Base-by-base conservation (phyloP, 192 early-diverging fungal species). In the Ambispora gerdemannii region DNA sequence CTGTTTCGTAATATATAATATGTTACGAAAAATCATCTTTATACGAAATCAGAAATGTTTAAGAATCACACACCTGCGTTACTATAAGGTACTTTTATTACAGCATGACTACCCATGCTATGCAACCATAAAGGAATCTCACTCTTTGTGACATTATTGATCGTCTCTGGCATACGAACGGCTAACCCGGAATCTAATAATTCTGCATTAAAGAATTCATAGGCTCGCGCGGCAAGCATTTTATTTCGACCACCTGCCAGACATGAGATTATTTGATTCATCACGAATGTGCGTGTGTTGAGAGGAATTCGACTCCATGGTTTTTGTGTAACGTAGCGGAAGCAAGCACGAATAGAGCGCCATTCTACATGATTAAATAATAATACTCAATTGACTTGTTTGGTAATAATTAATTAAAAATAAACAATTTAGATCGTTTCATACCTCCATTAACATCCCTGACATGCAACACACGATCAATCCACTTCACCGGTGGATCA, bases 211-310 rank as follows among this genome's bases (percentile, higher is more conserved):
- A 88, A 84, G 58, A 94, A 87, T 70, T 93, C 92, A 75, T 94
- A 94, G 3, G 92, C 92, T 56, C 89, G 81, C 3, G 88, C 88
- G 7, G 92, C 92, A 89, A 94, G 91, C 86, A 91, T 91, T 78
- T 94, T 94, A 81, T 94, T 94, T 35, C 92, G 86, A 19, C 92
- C 92, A 51, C 92, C 92, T 50, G 92, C 92, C 3, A 94, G 72
- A 74, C 92, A 94, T 13, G 91, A 88, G 32, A 94, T 81, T 60
- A 92, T 89, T 59, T 87, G 81, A 77, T 94, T 94, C 76, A 94
- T 82, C 3, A 94, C 84, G 33, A 92, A 70, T 0, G 92, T 94
- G 60, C 85, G 86, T 13, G 88, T 82, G 66, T 86, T 82, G 51
- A 94, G 72, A 34, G 92, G 92, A 72, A 94, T 89, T 8, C 91